Conservation (phyloP, 2,329 filamentous ascomycete species). For the Xylaria sp. region DNA sequence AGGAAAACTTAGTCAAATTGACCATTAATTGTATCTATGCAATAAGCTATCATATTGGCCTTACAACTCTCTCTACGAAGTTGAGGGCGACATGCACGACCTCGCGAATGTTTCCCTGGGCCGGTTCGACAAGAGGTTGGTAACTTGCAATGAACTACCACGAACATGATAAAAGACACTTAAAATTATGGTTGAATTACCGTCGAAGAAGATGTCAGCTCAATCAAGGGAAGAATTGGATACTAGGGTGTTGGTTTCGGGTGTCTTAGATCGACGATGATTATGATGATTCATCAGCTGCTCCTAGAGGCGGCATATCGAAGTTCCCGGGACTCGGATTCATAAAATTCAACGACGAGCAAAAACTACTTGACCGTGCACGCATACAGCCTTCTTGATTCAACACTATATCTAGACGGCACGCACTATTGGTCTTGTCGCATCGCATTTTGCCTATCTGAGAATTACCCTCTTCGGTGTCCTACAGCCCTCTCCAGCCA, state of each 20-base stretch:
- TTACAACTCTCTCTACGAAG: not conserved
- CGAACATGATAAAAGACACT: too few species aligned
- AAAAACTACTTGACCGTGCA: not conserved
- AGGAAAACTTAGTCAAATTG: not conserved
- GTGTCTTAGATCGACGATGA: conserved; percentile 13
- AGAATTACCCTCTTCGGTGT: conserved; percentile 35
- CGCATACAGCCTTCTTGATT: not conserved
- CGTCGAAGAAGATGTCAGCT: not conserved
- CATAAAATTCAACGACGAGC: conserved; percentile 4
- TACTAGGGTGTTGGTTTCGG: not conserved
- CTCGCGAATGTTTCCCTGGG: not conserved
- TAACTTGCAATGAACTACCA: too few species aligned
- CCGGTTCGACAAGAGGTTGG: not conserved
- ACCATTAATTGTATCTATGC: not conserved
- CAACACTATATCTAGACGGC: not conserved
- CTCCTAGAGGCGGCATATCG: not conserved
- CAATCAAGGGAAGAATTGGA: not conserved
- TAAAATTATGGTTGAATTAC: too few species aligned
- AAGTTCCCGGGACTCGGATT: not conserved
- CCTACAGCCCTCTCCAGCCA: conserved; percentile 14
- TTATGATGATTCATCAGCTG: conserved; percentile 24
- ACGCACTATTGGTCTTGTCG: not conserved
- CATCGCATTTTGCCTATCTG: conserved; percentile 11
- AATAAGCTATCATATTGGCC: not conserved
- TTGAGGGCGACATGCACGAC: not conserved